Base-by-base conservation (phyloP, 306 rosid genomes). In the Lablab purpureus region DNA sequence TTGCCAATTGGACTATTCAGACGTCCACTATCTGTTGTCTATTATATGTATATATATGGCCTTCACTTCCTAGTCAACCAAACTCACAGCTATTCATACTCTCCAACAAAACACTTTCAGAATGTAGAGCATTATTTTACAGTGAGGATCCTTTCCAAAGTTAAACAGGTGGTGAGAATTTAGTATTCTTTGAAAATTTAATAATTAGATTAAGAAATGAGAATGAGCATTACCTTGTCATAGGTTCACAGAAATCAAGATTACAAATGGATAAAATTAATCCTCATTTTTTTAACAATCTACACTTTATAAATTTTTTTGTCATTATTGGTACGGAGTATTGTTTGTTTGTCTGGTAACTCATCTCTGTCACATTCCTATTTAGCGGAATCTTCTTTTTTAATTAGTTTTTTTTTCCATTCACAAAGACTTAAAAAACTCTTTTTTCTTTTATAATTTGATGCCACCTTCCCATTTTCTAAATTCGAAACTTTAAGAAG, bases 21-120 rank as follows among this genome's bases (percentile, higher is more conserved):
- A 66, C 2, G 71, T 40, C 50, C 71, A 66, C 30, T 66, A 40
- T 40, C 30, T 19, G 10, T 15, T 37, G 71, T 66, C 64, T 23
- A 28, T 56, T 7, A n/a, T 22, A 22, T 19, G 32, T 15, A 47
- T 47, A 5, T 6, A 45, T 45, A 15, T 30, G 14, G 19, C 13
- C 43, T 63, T 23, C 36, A 23, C 36, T 11, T 12, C 64, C 64
- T 4, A 56, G n/a, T 23, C 64, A 56, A 56, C 34, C 3, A 32
- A 34, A 28, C 67, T 62, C 21, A 2, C 3, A 3, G 43, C 23
- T 6, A 17, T 63, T 63, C 34, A 17, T 63, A 13, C 34, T 32
- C 25, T 32, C 69, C 45, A 63, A 63, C 46, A 63, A 63, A 15
- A 63, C 46, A 63, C 25, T 30, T 62, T 2, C 34, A 32, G 14